phyloP scores from a whole-genome alignment of 768 basidiomycete species.

The Tulasnella calospora region DNA sequence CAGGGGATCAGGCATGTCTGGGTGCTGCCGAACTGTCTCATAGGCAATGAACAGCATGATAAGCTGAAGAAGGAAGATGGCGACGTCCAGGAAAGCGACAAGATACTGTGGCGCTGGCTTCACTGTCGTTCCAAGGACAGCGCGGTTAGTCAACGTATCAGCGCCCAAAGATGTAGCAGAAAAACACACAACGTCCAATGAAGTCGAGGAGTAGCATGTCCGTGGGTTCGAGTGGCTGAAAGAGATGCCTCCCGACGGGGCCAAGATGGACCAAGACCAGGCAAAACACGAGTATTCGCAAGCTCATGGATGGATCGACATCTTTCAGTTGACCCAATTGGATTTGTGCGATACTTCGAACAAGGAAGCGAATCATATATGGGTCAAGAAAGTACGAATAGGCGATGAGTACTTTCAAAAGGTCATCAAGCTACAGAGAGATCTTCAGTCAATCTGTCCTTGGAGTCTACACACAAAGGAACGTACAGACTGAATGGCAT shows the following conservation, averaged over 20 bases:
- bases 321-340: constrained; percentile 24
- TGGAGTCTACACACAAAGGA: not conserved
- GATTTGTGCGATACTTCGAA: constrained; percentile 24
- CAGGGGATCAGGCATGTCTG: constrained; percentile 25
- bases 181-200: constrained; percentile 24
- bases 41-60: constrained; percentile 28
- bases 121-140: not conserved
- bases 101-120: constrained; percentile 11
- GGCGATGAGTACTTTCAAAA: constrained; percentile 26
- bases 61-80: constrained; percentile 27
- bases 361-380: constrained; percentile 25
- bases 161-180: not conserved
- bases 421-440: constrained; percentile 22
- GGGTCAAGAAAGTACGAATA: constrained; percentile 28
- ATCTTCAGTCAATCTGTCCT: not conserved
- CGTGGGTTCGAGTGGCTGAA: not conserved
- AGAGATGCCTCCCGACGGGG: constrained; percentile 16
- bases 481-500: constrained; percentile 27
- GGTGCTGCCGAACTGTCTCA: constrained; percentile 23
- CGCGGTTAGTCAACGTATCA: not conserved
- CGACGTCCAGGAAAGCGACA: constrained; percentile 18
- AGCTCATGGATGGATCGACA: constrained; percentile 17
- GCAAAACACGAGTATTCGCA: constrained; percentile 23
- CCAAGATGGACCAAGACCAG: constrained; percentile 15
- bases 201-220: constrained; percentile 26